These are phyloP conservation scores for Camellia oleifera DNA, from an alignment of 179 eudicot genomes.

Conservation along the genomic window DNA sequence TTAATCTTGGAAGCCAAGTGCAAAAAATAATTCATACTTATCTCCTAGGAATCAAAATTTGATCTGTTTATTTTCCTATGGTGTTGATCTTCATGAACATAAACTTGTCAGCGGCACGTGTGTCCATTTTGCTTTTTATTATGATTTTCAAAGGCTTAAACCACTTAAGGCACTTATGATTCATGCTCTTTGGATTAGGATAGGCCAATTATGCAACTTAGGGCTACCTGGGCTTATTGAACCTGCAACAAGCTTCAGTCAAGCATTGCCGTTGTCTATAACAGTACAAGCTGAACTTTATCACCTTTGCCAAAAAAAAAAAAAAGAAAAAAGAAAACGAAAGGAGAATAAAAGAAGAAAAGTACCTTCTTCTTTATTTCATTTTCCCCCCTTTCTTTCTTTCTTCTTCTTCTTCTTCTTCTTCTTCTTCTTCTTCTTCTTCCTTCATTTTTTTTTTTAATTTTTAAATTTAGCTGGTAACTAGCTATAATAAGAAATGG, in stretches of 20 bases:
- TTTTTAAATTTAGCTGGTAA: background rate
- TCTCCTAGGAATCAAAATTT: background rate
- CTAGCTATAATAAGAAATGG: background rate
- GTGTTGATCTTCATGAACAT: background rate
- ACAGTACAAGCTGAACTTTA: background rate
- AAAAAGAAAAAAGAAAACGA: too few species aligned
- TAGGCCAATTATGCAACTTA: background rate
- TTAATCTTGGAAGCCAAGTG: background rate
- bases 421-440: too few species aligned
- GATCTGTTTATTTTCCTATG: background rate
- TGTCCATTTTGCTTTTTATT: background rate
- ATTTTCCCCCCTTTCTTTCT: background rate
- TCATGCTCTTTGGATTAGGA: background rate
- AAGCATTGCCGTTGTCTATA: background rate
- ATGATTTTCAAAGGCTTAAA: background rate
- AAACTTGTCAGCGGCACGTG: background rate
- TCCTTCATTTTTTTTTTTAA: background rate
- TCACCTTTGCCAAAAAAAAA: background rate
- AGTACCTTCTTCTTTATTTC: too few species aligned
- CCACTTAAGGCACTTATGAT: background rate
- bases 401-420: background rate
- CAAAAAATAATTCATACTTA: background rate
- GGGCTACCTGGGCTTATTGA: background rate
- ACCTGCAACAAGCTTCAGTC: background rate
- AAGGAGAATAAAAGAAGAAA: too few species aligned